phyloP scores from a whole-genome alignment of 2,329 filamentous ascomycete species.

The Xylariaceae sp. region DNA sequence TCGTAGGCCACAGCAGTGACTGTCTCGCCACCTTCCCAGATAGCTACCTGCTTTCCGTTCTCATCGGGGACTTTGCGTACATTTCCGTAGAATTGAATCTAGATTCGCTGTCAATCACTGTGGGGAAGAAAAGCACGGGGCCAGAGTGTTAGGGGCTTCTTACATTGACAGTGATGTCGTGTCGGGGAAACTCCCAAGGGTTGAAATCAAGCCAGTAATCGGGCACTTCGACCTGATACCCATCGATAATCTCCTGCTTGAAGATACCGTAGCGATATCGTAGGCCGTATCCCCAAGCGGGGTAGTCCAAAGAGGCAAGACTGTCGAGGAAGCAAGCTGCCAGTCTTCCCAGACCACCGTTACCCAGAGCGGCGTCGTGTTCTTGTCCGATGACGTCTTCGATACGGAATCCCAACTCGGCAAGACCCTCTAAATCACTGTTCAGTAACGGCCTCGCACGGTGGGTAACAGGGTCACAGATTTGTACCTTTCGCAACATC shows the following conservation, averaged over 20 bases:
- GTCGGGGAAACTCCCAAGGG: constrained; percentile 95
- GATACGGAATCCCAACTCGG: constrained; percentile 90
- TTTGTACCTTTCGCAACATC: constrained; percentile 67
- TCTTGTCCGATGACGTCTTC: constrained; percentile 94
- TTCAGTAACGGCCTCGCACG: too few species aligned
- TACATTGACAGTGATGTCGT: constrained; percentile 88
- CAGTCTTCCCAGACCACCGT: constrained; percentile 88
- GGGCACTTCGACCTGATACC: constrained; percentile 95
- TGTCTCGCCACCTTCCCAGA: constrained; percentile 90
- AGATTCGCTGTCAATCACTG: constrained; percentile 1
- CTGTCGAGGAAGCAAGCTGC: constrained; percentile 97
- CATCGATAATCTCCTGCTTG: constrained; percentile 98
- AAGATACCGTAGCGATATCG: constrained; percentile 97
- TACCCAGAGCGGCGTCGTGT: constrained; percentile 92
- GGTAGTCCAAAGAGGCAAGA: constrained; percentile 87
- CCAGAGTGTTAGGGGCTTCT: constrained; percentile 26
- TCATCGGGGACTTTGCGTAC: constrained; percentile 72
- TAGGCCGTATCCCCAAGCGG: constrained; percentile 95
- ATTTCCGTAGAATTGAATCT: constrained; percentile 89
- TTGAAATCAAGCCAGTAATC: constrained; percentile 99
- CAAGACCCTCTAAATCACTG: constrained; percentile 61
- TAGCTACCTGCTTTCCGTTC: constrained; percentile 65
- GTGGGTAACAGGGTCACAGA: too few species aligned
- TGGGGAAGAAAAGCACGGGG: not conserved
- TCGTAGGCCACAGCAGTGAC: constrained; percentile 93